Base-by-base conservation (phyloP, 352 stramenopile species). In the Globisporangium spiculum region DNA sequence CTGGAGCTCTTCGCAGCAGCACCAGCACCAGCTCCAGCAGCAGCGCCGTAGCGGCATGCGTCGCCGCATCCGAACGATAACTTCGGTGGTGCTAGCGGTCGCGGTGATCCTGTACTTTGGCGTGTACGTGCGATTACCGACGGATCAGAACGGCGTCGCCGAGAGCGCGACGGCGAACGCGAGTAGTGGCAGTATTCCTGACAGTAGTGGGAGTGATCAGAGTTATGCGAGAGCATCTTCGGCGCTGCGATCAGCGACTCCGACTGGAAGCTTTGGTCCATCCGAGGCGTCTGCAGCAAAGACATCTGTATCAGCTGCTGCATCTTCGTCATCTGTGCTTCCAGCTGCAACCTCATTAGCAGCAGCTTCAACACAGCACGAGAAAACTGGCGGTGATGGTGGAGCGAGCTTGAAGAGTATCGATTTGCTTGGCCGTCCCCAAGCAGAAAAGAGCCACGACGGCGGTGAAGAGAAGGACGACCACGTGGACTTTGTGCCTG, bases 401-500 rank as follows among this genome's bases (percentile, higher is more conserved):
- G 44, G 26, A 14, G 27, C 55, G 27, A 60, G n/a, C 24, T 24
- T 66, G 20, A 59, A 27, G 27, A 67, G 18, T 38, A 71, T 30
- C 8, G 44, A 67, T 36, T 30, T 71, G 38, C 52, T 71, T 4
- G 56, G 52, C 22, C 46, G 50, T 8, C 60, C 60, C 9, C 26
- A 65, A 22, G 52, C 52, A 34, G 36, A 58, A 41, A 52, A 65
- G 41, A 30, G 5, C 55, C 46, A 67, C 61, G 61, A 60, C 30
- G 10, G 22, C 27, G 44, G 26, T 9, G 18, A 76, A 1, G 50
- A 55, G 18, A 66, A 46, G 27, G 66, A 77, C 14, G 85, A 93
- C 65, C 50, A 61, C 20, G 85, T 93, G 54, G 48, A 60, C 38
- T 92, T 91, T 63, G 66, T 93, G 18, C 85, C 85, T 16, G 83